phyloP scores from a whole-genome alignment of 331 rosid species.

The Telfairia occidentalis region DNA sequence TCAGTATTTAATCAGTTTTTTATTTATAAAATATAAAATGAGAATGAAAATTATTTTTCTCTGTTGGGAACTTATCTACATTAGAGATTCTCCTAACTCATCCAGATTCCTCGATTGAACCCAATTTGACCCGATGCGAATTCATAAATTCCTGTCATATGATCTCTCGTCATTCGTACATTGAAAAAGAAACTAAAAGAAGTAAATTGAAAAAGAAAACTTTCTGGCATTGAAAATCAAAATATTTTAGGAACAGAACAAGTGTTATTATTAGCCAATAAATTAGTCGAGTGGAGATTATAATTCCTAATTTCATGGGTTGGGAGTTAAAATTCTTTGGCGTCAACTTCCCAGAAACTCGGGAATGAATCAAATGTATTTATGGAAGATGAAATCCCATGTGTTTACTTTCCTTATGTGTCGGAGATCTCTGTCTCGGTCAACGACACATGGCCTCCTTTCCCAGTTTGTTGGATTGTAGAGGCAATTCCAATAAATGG shows the following conservation, averaged over 20 bases:
- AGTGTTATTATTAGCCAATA: not conserved
- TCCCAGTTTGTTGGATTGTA: not conserved
- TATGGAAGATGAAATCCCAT: not conserved
- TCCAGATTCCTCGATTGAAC: too few species aligned
- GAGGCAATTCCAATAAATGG: not conserved
- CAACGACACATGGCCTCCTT: not conserved
- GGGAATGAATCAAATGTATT: not conserved
- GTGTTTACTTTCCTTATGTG: not conserved
- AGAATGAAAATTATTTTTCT: too few species aligned
- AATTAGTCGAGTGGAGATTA: not conserved
- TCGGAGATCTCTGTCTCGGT: conserved; percentile 4
- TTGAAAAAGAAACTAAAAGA: too few species aligned
- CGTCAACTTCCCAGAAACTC: not conserved
- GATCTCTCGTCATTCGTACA: too few species aligned
- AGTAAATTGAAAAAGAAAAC: not conserved
- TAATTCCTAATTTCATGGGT: not conserved
- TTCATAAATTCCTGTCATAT: too few species aligned
- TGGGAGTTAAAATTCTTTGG: not conserved
- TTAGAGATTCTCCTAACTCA: too few species aligned
- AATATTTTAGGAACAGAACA: too few species aligned
- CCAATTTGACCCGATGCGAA: not conserved
- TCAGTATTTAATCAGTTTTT: too few species aligned
- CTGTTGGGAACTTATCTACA: too few species aligned
- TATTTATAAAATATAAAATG: too few species aligned
- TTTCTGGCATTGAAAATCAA: not conserved